Evolutionary conservation across 345 rosid genomes (phyloP).

Genomic region (Citrus unshiu): DNA sequence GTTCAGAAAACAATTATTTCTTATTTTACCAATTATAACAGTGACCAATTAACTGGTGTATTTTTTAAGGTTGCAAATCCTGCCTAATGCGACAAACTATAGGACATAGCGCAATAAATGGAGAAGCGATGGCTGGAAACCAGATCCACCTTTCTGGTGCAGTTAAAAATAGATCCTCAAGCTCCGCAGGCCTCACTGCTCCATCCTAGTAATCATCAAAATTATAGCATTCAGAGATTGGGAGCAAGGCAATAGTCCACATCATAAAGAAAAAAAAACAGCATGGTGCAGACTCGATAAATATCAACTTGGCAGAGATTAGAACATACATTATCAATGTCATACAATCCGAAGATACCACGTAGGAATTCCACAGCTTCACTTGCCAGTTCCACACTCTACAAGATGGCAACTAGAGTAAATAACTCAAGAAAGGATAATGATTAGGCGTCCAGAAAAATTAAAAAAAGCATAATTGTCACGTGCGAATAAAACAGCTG

Average conservation of each 20-base stretch:
- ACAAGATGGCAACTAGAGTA: constrained; percentile 19
- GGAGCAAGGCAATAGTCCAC: not conserved
- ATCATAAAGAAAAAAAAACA: not conserved
- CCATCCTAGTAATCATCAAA: constrained; percentile 56
- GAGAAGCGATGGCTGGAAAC: not conserved
- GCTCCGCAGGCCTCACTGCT: constrained; percentile 54
- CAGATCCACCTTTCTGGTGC: constrained; percentile 68
- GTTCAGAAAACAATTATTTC: not conserved
- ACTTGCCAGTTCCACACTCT: constrained; percentile 72
- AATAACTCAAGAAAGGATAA: not conserved
- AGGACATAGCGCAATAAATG: not conserved
- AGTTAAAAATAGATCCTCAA: constrained; percentile 69
- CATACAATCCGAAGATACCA: constrained; percentile 62
- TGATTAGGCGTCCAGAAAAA: not conserved
- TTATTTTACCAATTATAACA: not conserved
- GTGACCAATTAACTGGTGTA: not conserved
- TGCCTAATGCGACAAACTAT: not conserved
- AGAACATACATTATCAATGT: constrained; percentile 61
- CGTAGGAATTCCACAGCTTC: constrained; percentile 59
- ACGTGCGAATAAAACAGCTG: not conserved
- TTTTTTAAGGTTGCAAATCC: too few relatives aligned
- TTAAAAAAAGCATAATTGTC: not conserved
- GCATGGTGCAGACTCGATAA: not conserved
- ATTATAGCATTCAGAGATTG: constrained; percentile 13
- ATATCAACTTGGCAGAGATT: constrained; percentile 2